Base-by-base conservation (phyloP, 2,329 filamentous ascomycete species). In the Seiridium cupressi region DNA sequence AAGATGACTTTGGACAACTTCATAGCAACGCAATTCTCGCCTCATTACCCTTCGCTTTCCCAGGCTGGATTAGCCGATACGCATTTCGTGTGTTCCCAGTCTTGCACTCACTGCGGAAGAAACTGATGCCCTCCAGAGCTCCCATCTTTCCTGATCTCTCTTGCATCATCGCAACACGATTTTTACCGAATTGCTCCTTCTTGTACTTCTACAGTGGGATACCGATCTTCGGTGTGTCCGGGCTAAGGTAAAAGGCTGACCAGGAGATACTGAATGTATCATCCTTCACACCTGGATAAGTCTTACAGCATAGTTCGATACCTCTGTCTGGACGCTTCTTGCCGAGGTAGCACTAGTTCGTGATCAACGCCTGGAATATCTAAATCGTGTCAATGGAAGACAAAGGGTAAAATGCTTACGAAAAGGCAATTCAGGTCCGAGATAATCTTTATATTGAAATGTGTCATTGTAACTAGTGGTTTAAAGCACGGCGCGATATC, bases 201-300 rank as follows among this genome's bases (percentile, higher is more conserved):
- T 89, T 89, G 70, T 83, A 83, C 63, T 73, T 80, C 2, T 63
- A 66, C 47, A 82, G 72, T 18, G 82, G 79, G 4, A 83, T 68
- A 4, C 81, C 78, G 46, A 68, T 65, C 31, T 71, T 73, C 3
- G 79, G 75, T 0, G 89, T 83, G 1, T 84, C 79, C 0, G 91
- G 89, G 69, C 93, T 88, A 57, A 96, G 84, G 73, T 94, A 93
- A 77, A 91, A 96, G 1, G 92, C 89, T 62, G 84, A 82, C 90
- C 91, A 96, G 62, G 82, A 83, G 11, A 90, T 85, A 51, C 81
- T 83, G 77, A 96, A 93, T 26, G 82, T 90, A 75, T 94, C 89
- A 44, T 81, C 74, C 48, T 73, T 70, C 8, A 79, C 84, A 55
- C 79, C 76, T 0, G 89, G 86, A 66, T 91, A 79, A 44, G 81